Evolutionary conservation across 2,329 filamentous ascomycete species (phyloP), one percentile per base, ranked within the genome.

Genomic region (Aspergillus thermomutatus): DNA sequence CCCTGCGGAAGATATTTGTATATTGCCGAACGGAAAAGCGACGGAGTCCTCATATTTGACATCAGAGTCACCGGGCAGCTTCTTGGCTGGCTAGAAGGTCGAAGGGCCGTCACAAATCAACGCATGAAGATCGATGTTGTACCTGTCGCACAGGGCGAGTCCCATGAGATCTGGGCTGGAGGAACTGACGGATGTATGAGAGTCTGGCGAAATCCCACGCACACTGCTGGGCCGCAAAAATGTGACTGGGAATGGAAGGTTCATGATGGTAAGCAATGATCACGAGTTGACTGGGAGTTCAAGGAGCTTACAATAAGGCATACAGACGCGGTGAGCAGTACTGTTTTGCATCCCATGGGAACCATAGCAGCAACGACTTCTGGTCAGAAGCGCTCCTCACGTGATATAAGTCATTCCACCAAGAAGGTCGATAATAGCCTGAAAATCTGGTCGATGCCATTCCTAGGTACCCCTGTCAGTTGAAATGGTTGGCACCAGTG

Each of bases 141-240:
- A 10, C 51, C 69, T 28, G 61, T 66, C 59, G 49, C 70, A 52
- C 48, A 69, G 21, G 64, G 66, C 26, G 72, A 69, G 10, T 72
- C 75, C 8, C 76, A 80, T 62, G 82, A 86, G 63, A 70, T 87
- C 21, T 87, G 83, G 83, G 79, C 76, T 48, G 85, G 85, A 9
- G 84, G 83, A 0, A 77, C 69, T 1, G 84, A 87, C 72, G 85
- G 85, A 0, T 64, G 63, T 19, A 74, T 83, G 54, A 74, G 81
- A 56, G 72, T 78, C 53, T 84, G 82, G 82, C 72, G 69, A 45
- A 72, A 79, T 56, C 75, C 80, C 1, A 70, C 75, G n/a, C 62
- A 67, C 41, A 64, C 62, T 21, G 74, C 73, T 54, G 80, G 77
- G 9, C 68, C 71, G 3, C 67, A 78, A 37, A 61, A 69, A 21